These are phyloP conservation scores for Colletotrichum horii DNA, from an alignment of 2,329 filamentous ascomycete species.

Conservation along the genomic window DNA sequence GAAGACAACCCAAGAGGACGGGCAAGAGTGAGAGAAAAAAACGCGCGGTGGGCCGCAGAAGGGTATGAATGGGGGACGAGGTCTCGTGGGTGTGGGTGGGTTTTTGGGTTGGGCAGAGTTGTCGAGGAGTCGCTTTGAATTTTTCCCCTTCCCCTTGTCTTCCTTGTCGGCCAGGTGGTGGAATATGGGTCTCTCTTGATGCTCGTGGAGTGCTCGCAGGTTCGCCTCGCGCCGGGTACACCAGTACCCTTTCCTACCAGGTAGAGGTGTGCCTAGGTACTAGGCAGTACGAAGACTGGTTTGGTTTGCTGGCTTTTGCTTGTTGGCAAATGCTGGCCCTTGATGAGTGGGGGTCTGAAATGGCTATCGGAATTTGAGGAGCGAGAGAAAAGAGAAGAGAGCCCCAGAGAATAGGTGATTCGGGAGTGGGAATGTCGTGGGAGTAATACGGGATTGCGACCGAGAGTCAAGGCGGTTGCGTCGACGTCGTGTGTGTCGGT, in stretches of 20 bases:
- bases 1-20: slow-evolving; percentile 15
- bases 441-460: slow-evolving; percentile 21
- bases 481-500: slow-evolving; percentile 1
- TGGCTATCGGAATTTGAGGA: slow-evolving; percentile 19
- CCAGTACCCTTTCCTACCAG: neutral
- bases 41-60: slow-evolving; percentile 14
- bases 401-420: slow-evolving; percentile 14
- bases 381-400: slow-evolving; percentile 17
- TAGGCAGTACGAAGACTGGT: neutral
- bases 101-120: slow-evolving; percentile 27
- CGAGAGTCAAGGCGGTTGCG: slow-evolving; percentile 5
- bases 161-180: neutral
- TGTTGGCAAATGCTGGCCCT: slow-evolving; percentile 3
- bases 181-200: neutral
- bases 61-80: neutral
- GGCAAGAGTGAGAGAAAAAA: neutral
- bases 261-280: neutral
- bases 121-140: neutral
- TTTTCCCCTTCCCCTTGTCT: neutral
- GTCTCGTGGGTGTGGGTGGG: slow-evolving; percentile 19
- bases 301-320: neutral
- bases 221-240: neutral
- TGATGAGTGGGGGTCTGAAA: slow-evolving; percentile 6
- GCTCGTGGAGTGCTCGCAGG: neutral
- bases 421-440: slow-evolving; percentile 14